Conservation (phyloP, 441 rosid species). For the Biscutella auriculata region DNA sequence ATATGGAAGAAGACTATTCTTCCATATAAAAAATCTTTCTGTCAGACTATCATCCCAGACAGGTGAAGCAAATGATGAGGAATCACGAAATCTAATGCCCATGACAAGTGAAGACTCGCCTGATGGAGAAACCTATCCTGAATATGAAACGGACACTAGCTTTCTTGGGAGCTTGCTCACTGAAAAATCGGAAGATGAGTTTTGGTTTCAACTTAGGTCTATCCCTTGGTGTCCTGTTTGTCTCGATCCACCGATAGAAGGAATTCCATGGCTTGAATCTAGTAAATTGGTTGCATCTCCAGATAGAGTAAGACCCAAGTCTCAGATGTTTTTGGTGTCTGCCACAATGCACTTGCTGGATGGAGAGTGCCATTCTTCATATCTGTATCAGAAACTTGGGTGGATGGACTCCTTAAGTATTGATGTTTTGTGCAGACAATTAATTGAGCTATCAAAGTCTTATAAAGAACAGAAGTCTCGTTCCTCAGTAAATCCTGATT, state of each 20-base stretch:
- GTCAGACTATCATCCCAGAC: slow-evolving; percentile 35
- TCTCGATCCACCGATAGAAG: slow-evolving; percentile 58
- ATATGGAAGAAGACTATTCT: slow-evolving; percentile 54
- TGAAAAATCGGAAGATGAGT: slow-evolving; percentile 59
- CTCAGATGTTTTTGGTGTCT: slow-evolving; percentile 80
- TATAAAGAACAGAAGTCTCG: slow-evolving; percentile 46
- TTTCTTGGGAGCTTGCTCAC: slow-evolving; percentile 42
- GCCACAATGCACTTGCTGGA: slow-evolving; percentile 68
- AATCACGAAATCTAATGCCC: slow-evolving; percentile 22
- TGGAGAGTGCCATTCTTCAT: slow-evolving; percentile 50
- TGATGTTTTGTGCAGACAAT: slow-evolving; percentile 53
- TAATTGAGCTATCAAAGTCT: slow-evolving; percentile 65
- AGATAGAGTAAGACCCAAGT: slow-evolving; percentile 69
- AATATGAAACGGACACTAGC: slow-evolving; percentile 31
- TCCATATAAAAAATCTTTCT: slow-evolving; percentile 55
- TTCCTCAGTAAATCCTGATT: slow-evolving; percentile 39
- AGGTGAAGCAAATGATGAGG: slow-evolving; percentile 30
- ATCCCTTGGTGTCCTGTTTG: slow-evolving; percentile 86
- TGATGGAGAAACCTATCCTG: slow-evolving; percentile 23
- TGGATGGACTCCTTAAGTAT: slow-evolving; percentile 56
- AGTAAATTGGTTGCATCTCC: slow-evolving; percentile 59
- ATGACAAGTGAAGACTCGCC: slow-evolving; percentile 25
- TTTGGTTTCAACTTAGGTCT: slow-evolving; percentile 79
- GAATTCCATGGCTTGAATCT: slow-evolving; percentile 81
- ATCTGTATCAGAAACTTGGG: slow-evolving; percentile 69